Percentiles rank a stretch among this genome's conserved stretches.
These are phyloP conservation scores for Termitomyces sp. DNA, from an alignment of 768 basidiomycete species.

Conservation along the genomic window DNA sequence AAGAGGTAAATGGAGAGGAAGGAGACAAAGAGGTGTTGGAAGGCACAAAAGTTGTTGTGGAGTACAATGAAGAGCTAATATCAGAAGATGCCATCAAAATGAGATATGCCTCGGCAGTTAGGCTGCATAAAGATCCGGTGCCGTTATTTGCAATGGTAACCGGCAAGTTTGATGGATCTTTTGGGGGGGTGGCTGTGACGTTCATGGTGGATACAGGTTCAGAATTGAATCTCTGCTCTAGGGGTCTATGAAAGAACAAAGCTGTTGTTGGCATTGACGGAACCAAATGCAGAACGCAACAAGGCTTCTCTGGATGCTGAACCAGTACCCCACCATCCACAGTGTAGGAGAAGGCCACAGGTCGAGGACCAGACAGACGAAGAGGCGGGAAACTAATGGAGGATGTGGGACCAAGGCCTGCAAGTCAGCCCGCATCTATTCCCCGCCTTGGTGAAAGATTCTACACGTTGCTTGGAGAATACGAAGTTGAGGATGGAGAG, in stretches of 20 bases:
- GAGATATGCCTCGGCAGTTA: neutral
- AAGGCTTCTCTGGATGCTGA: neutral
- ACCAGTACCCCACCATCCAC: accelerated
- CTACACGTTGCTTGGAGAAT: neutral
- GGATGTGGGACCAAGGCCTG: neutral
- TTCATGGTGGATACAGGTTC: neutral
- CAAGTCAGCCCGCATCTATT: neutral
- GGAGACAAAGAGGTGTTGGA: neutral
- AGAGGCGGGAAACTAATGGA: neutral
- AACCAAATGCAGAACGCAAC: neutral
- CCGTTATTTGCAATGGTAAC: neutral
- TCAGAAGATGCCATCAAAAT: neutral
- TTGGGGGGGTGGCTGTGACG: neutral
- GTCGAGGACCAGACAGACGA: neutral
- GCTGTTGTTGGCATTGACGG: too few species aligned
- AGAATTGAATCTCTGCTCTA: neutral
- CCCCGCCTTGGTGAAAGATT: neutral
- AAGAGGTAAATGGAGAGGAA: neutral
- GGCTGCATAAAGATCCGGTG: neutral
- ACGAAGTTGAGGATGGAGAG: too few species aligned
- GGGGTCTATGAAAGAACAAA: too few species aligned
- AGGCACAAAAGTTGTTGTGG: neutral
- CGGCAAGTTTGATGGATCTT: neutral
- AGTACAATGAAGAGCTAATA: neutral
- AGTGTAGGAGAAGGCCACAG: neutral